phyloP scores from a whole-genome alignment of 371 early-diverging fungal species.

The Sanchytrium tribonematis region DNA sequence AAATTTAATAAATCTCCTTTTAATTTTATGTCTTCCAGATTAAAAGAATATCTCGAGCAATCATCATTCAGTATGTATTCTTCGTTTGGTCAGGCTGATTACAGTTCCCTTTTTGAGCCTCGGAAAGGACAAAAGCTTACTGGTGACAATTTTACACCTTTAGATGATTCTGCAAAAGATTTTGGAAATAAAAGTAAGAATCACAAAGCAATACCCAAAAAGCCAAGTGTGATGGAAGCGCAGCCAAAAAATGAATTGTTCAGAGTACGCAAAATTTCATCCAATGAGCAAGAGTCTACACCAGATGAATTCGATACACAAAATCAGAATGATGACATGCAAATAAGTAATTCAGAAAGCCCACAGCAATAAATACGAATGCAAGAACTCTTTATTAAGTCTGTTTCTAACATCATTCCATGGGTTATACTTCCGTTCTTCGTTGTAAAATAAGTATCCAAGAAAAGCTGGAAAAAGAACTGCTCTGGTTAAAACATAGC shows the following conservation, averaged over 20 bases:
- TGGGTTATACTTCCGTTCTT: not conserved
- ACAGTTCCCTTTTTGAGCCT: not conserved
- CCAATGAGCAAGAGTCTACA: not conserved
- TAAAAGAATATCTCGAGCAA: not conserved
- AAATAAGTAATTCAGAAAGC: no score
- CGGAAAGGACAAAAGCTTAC: not conserved
- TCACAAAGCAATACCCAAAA: not conserved
- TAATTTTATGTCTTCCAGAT: no score
- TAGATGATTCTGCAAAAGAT: not conserved
- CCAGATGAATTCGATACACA: not conserved
- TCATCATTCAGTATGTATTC: not conserved
- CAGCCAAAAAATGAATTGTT: not conserved
- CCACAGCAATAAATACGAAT: not conserved
- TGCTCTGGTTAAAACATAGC: not conserved
- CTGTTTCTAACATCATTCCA: not conserved
- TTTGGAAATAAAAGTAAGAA: not conserved
- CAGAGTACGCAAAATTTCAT: not conserved
- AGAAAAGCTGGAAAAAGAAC: not conserved
- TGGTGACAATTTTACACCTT: not conserved
- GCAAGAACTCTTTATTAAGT: not conserved
- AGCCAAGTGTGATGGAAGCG: not conserved
- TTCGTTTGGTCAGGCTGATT: not conserved
- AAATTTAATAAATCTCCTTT: no score
- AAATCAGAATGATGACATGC: no score
- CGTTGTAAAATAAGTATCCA: not conserved